phyloP scores from a whole-genome alignment of 441 rosid genomes.

The Pelargonium fulgidum region DNA sequence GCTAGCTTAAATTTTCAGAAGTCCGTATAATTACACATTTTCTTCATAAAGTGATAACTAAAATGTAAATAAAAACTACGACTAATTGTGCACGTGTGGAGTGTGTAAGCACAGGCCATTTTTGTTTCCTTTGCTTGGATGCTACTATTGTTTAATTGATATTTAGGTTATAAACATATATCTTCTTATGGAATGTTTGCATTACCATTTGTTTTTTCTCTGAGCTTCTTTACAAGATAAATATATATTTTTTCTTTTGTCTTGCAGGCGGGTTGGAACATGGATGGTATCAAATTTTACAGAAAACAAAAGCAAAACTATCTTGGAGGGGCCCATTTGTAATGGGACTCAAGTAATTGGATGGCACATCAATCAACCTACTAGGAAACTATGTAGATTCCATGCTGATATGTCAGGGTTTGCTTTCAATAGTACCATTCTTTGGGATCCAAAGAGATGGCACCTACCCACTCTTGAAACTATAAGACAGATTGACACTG shows the following conservation, averaged over 20 bases:
- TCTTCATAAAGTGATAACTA: no score
- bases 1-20: no score
- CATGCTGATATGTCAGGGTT: constrained; percentile 52
- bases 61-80: no score
- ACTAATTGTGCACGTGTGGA: no score
- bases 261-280: constrained; percentile 48
- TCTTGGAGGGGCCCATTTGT: constrained; percentile 50
- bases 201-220: constrained; percentile 3
- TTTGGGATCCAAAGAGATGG: constrained; percentile 65
- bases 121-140: background rate
- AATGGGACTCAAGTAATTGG: constrained; percentile 50
- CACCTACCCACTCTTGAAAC: constrained; percentile 47
- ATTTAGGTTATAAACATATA: background rate
- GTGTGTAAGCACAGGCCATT: no score
- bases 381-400: constrained; percentile 38
- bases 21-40: no score
- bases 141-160: background rate
- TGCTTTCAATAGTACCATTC: constrained; percentile 59
- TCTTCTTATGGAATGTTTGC: background rate
- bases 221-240: background rate
- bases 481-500: constrained; percentile 41
- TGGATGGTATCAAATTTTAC: constrained; percentile 50
- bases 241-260: background rate
- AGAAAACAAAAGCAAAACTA: constrained; percentile 24
- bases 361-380: constrained; percentile 42